Conservation (phyloP, 148 eudicot genomes). For the Euryodendron excelsum region DNA sequence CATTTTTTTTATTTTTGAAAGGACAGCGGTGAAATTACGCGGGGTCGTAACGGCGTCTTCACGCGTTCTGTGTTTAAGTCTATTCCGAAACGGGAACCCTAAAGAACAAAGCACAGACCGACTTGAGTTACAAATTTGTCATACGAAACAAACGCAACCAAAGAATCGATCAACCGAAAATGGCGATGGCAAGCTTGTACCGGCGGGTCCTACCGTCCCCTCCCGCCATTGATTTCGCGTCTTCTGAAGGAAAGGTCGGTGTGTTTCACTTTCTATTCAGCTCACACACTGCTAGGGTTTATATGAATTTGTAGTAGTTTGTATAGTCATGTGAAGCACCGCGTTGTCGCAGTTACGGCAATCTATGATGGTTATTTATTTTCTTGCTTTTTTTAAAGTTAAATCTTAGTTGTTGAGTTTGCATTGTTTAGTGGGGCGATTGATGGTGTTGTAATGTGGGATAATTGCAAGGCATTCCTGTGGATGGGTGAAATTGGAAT, state of each 20-base stretch:
- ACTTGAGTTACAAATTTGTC: no score
- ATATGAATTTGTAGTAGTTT: not conserved
- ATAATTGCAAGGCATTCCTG: not conserved
- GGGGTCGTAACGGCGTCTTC: slow-evolving; percentile 60
- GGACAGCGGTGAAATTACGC: slow-evolving; percentile 18
- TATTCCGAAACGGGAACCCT: not conserved
- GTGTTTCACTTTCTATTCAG: not conserved
- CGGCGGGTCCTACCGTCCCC: slow-evolving; percentile 81
- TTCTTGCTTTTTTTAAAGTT: not conserved
- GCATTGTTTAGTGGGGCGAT: not conserved
- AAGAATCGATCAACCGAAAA: slow-evolving; percentile 7
- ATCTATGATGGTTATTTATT: not conserved
- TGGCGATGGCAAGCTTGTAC: slow-evolving; percentile 83
- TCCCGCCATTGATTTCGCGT: slow-evolving; percentile 85
- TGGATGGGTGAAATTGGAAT: not conserved
- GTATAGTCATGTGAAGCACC: not conserved
- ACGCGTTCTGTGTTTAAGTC: slow-evolving; percentile 30
- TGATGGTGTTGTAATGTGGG: not conserved
- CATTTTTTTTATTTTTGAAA: no score
- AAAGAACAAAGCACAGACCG: not conserved
- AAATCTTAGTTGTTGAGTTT: not conserved
- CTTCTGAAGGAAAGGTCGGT: slow-evolving; percentile 69
- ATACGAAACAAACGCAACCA: not conserved
- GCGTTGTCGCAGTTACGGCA: not conserved
- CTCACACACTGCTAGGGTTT: not conserved